Evolutionary conservation across 352 stramenopile species (phyloP).

Genomic region (Detonula confervacea): DNA sequence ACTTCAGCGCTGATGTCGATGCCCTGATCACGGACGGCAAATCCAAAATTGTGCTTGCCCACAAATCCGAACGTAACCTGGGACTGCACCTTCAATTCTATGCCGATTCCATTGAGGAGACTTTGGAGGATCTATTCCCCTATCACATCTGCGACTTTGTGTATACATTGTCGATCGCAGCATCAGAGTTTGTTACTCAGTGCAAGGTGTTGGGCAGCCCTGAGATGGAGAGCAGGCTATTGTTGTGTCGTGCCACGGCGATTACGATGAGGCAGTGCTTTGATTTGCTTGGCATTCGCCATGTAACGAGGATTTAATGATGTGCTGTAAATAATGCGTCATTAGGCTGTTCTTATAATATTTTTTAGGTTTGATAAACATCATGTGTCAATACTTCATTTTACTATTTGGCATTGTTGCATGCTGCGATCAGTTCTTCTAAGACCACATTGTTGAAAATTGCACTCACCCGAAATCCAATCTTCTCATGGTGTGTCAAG

Average conservation of each 20-base stretch:
- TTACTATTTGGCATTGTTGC: no score
- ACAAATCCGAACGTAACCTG: conserved; percentile 84
- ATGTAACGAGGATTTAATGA: conserved; percentile 83
- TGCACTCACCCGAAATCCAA: no score
- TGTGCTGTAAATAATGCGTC: no score
- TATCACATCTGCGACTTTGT: conserved; percentile 98
- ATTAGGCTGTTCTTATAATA: no score
- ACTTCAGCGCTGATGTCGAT: conserved; percentile 87
- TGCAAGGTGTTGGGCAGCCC: conserved; percentile 94
- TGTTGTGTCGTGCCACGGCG: conserved; percentile 95
- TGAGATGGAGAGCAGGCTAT: conserved; percentile 94
- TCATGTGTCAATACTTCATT: no score
- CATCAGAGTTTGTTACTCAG: conserved; percentile 98
- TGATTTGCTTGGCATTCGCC: conserved; percentile 81
- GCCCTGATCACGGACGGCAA: conserved; percentile 69
- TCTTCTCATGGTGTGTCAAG: no score
- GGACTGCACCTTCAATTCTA: conserved; percentile 94
- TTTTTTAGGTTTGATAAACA: no score
- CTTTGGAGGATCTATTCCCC: conserved; percentile 94
- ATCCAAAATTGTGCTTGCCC: conserved; percentile 65
- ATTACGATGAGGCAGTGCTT: conserved; percentile 92
- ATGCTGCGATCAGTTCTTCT: no score
- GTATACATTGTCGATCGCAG: conserved; percentile 95
- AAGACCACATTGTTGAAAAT: no score
- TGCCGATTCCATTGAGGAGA: conserved; percentile 93